Evolutionary conservation across 1,284 basidiomycete species (phyloP).

Genomic region (Leccinum pseudoinsigne): DNA sequence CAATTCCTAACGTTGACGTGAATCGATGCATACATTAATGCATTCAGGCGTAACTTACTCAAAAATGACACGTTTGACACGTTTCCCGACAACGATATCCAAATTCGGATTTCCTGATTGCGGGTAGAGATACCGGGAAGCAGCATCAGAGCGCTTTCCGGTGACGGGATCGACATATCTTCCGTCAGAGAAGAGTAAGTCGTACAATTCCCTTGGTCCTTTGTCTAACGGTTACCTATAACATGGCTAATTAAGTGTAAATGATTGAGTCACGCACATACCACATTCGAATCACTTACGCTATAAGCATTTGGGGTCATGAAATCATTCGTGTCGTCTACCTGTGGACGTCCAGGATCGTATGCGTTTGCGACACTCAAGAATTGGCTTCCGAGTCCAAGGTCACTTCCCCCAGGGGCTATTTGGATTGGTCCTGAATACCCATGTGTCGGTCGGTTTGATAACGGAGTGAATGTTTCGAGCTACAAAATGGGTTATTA

Average conservation of each 20-base stretch:
- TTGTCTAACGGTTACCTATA: not conserved
- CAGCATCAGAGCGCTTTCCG: not conserved
- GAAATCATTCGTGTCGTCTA: not conserved
- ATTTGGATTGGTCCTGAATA: not conserved
- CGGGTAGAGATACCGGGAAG: not conserved
- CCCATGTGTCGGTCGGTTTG: not conserved
- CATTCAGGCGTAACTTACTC: not conserved
- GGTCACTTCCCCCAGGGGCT: not conserved
- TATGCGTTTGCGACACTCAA: not conserved
- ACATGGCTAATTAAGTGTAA: not conserved
- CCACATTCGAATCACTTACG: not conserved
- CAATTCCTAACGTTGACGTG: not conserved
- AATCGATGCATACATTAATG: not conserved
- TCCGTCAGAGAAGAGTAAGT: not conserved
- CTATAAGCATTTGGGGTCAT: not conserved
- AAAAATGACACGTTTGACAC: not conserved
- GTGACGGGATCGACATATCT: not conserved
- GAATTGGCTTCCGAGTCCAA: not conserved
- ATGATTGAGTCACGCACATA: not conserved
- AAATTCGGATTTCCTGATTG: not conserved
- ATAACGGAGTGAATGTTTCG: not conserved
- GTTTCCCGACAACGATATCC: not conserved
- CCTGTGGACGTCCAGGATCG: not conserved
- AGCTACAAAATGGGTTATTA: not conserved
- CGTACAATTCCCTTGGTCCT: not conserved